Percentiles rank a stretch among this genome's conserved stretches.
These are phyloP conservation scores for Purpureocillium takamizusanense DNA, from an alignment of 2,329 filamentous ascomycete genomes.

Conservation along the genomic window DNA sequence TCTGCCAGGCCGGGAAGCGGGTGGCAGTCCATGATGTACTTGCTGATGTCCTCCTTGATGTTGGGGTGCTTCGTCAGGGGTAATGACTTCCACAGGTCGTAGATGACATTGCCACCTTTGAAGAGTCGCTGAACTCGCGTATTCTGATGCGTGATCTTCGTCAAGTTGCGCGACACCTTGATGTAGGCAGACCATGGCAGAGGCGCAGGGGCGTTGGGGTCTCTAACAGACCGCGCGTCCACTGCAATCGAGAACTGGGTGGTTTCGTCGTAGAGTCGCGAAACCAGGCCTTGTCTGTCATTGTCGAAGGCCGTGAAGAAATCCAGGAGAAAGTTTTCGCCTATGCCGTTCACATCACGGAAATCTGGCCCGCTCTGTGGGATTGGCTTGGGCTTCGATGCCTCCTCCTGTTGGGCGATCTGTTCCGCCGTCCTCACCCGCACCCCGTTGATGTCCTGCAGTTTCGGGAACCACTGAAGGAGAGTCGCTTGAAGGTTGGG, in stretches of 20 bases:
- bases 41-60: conserved; percentile 54
- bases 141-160: conserved; percentile 52
- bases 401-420: conserved; percentile 44
- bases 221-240: conserved; percentile 50
- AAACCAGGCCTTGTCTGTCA: conserved; percentile 54
- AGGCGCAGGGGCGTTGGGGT: conserved; percentile 28
- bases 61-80: conserved; percentile 69
- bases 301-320: conserved; percentile 70
- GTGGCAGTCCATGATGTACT: conserved; percentile 79
- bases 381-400: conserved; percentile 46
- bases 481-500: conserved; percentile 60
- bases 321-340: conserved; percentile 64
- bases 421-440: conserved; percentile 67
- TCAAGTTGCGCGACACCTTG: conserved; percentile 69
- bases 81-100: conserved; percentile 58
- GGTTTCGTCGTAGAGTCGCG: conserved; percentile 64
- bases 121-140: conserved; percentile 58
- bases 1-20: conserved; percentile 64
- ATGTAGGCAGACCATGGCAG: conserved; percentile 68
- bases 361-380: conserved; percentile 59
- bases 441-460: conserved; percentile 67
- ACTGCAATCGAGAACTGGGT: conserved; percentile 71
- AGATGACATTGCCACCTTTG: conserved; percentile 55
- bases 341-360: conserved; percentile 63
- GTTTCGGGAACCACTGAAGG: conserved; percentile 72